Percentiles rank a stretch among this genome's conserved stretches.
These are phyloP conservation scores for Vanrija humicola DNA, from an alignment of 1,284 basidiomycete genomes.

Conservation along the genomic window DNA sequence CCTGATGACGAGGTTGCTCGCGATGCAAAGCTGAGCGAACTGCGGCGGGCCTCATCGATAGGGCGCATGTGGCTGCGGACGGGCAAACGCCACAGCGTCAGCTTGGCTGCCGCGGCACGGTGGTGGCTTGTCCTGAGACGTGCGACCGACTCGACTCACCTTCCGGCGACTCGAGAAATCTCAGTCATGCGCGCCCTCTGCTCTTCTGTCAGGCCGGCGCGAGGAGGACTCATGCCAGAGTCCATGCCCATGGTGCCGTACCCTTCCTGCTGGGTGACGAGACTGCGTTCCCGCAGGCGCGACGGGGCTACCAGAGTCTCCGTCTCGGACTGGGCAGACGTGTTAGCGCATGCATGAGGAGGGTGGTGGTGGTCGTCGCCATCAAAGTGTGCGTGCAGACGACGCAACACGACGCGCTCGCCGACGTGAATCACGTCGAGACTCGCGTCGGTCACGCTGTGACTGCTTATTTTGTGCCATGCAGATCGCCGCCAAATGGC, in stretches of 20 bases:
- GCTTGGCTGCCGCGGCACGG: neutral
- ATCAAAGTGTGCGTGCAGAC: no score
- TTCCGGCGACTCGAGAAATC: slow-evolving; percentile 13
- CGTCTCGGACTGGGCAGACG: slow-evolving; percentile 1
- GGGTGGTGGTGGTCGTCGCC: no score
- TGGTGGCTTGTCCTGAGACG: neutral
- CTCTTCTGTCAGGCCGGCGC: neutral
- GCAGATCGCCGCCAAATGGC: no score
- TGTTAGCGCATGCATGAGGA: neutral
- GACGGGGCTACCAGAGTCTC: slow-evolving; percentile 9
- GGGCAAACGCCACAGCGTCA: neutral
- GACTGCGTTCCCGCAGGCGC: slow-evolving; percentile 5
- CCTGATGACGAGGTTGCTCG: no score
- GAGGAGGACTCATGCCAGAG: neutral
- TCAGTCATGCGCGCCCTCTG: slow-evolving; percentile 13
- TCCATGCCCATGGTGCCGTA: slow-evolving; percentile 17
- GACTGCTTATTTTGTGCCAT: no score
- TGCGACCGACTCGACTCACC: slow-evolving; percentile 7
- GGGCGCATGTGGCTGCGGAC: slow-evolving; percentile 3
- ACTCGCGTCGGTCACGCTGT: neutral
- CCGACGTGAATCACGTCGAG: neutral
- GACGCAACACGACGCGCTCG: no score
- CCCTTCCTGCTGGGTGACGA: slow-evolving; percentile 5
- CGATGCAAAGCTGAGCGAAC: no score
- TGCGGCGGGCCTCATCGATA: neutral